Evolutionary conservation across 2,329 filamentous ascomycete genomes (phyloP).

Genomic region (Knoxdaviesia capensis): DNA sequence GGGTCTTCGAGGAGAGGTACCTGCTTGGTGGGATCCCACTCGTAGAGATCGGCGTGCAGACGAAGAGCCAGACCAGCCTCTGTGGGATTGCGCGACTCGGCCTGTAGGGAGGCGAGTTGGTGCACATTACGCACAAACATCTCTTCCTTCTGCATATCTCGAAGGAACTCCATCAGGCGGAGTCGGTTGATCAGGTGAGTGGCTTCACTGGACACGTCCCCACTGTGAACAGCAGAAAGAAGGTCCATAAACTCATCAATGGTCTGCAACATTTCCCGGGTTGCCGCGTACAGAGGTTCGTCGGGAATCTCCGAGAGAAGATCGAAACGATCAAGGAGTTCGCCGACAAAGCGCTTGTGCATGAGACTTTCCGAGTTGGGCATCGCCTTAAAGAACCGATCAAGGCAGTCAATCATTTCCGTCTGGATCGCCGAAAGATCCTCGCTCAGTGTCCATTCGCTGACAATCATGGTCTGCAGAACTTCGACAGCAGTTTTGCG

Average conservation of each 20-base stretch:
- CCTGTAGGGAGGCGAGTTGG: conserved; percentile 64
- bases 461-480: conserved; percentile 92
- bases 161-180: conserved; percentile 84
- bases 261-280: conserved; percentile 63
- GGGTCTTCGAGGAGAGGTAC: conserved; percentile 52
- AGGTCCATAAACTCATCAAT: conserved; percentile 84
- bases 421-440: conserved; percentile 83
- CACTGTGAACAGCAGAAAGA: conserved; percentile 71
- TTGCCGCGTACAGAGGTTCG: conserved; percentile 54
- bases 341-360: conserved; percentile 80
- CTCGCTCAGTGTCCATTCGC: conserved; percentile 91
- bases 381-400: conserved; percentile 76
- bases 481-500: conserved; percentile 82
- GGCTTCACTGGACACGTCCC: conserved; percentile 51
- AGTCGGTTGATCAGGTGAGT: conserved; percentile 75
- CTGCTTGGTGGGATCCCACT: conserved; percentile 60
- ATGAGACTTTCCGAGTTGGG: conserved; percentile 71
- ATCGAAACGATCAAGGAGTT: conserved; percentile 66
- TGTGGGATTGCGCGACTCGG: conserved; percentile 54
- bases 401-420: conserved; percentile 88
- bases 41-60: conserved; percentile 79
- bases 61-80: conserved; percentile 79
- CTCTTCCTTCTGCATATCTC: conserved; percentile 91
- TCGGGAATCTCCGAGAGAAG: conserved; percentile 43
- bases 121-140: conserved; percentile 95